Conservation (phyloP, 352 stramenopile species). For the Globisporangium sylvaticum region DNA sequence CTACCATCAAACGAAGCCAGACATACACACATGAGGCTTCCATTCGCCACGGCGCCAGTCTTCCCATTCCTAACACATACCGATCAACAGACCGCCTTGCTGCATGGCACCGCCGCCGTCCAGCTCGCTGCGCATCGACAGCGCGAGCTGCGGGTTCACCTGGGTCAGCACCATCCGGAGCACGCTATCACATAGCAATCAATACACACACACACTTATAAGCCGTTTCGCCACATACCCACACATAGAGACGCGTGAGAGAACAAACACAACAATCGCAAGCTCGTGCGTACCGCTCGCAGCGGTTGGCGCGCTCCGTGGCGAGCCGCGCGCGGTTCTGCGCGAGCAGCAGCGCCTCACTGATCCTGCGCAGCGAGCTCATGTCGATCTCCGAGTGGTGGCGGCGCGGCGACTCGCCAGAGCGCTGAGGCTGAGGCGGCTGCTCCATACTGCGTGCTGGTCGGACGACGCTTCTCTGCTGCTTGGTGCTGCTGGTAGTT, state of each 20-base stretch:
- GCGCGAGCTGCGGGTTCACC: slow-evolving; percentile 15
- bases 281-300: slow-evolving; percentile 48
- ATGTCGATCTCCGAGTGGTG: slow-evolving; percentile 51
- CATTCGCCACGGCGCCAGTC: background rate
- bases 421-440: slow-evolving; percentile 4
- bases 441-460: background rate
- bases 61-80: background rate
- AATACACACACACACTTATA: slow-evolving; percentile 8
- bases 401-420: slow-evolving; percentile 24
- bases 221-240: background rate
- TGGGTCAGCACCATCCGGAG: slow-evolving; percentile 19
- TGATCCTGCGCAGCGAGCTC: slow-evolving; percentile 53
- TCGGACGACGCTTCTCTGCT: background rate
- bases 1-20: background rate
- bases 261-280: background rate
- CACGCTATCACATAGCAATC: slow-evolving; percentile 1
- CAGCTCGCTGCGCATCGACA: slow-evolving; percentile 16
- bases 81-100: slow-evolving; percentile 1
- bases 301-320: slow-evolving; percentile 57
- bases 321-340: slow-evolving; percentile 61
- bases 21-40: background rate
- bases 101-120: slow-evolving; percentile 1
- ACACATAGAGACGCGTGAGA: slow-evolving; percentile 1
- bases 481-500: background rate
- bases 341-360: slow-evolving; percentile 63